Evolutionary conservation across 1,284 basidiomycete genomes (phyloP), one percentile per base, ranked within the genome.

Genomic region (Boletus holoroseus): DNA sequence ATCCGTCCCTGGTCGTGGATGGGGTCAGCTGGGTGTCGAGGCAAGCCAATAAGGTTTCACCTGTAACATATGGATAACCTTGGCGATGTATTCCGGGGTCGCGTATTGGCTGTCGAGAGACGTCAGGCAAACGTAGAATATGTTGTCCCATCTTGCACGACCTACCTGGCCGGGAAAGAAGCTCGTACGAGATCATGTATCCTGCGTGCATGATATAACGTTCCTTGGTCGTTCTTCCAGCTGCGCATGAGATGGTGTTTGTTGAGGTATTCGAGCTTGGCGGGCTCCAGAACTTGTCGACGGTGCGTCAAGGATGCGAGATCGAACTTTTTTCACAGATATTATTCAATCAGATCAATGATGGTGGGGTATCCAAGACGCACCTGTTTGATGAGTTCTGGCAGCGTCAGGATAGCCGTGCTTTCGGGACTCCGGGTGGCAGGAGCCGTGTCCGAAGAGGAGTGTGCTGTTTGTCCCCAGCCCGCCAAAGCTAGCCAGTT

Each of bases 401-500:
- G 59, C 27, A 90, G 67, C 0, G 76, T 78, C 76, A 91, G 78
- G 8, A 88, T 66, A 2, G 75, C 70, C 0, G 82, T 86, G 58
- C 82, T 86, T 45, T 83, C 80, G 1, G 83, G 85, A 5, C 78
- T 78, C 28, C 71, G 69, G 39, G 66, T 54, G 43, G 50, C 57
- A 37, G 55, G 27, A 3, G 57, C 51, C 28, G 62, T 49, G 4
- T 63, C 50, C 7, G 53, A 47, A 20, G 59, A 45, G 1, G 65
- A 57, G 9, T 59, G 51, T 1, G 67, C 44, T 0, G 57, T 48
- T 18, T 58, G 54, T 37, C 91, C 93, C 89, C 94, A 98, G 0
- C 96, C 95, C 41, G 94, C 87, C 20, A 98, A 72, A 0, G 89
- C 93, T 3, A 98, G 78, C 83, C 94, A 98, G 64, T 99, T 99